Conservation (phyloP, 2,329 filamentous ascomycete species). For the Botrytis hyacinthi region DNA sequence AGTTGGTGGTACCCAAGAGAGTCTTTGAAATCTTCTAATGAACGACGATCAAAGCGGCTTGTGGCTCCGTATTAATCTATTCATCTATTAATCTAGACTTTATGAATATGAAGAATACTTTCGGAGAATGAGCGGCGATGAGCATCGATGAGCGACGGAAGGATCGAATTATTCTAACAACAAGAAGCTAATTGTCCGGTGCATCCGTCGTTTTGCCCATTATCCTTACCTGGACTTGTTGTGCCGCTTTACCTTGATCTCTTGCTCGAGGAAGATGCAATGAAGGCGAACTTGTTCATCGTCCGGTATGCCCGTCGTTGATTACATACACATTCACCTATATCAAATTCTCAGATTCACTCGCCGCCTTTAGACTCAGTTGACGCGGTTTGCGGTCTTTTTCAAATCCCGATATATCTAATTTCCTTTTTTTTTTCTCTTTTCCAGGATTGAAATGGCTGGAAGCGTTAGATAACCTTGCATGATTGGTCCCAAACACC, state of each 20-base stretch:
- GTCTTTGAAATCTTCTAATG: neutral
- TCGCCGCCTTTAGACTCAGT: neutral
- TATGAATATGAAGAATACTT: neutral
- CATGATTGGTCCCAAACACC: neutral
- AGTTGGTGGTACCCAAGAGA: neutral
- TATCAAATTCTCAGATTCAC: neutral
- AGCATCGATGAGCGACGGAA: neutral
- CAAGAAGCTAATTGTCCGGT: neutral
- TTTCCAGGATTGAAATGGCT: constrained; percentile 2
- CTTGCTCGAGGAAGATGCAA: neutral
- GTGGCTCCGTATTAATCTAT: neutral
- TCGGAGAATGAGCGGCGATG: neutral
- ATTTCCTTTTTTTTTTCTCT: constrained; percentile 5
- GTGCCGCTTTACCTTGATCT: neutral
- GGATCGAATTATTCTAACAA: neutral
- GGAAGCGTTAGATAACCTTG: neutral
- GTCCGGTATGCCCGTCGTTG: neutral
- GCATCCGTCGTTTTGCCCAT: neutral
- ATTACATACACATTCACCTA: neutral
- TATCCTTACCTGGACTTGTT: neutral
- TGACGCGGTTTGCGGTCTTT: neutral
- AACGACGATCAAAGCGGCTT: constrained; percentile 1
- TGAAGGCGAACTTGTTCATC: neutral
- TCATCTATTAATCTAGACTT: neutral
- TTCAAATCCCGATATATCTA: neutral